Evolutionary conservation across 2,329 filamentous ascomycete species (phyloP).

Genomic region (Hysterium pulicare): DNA sequence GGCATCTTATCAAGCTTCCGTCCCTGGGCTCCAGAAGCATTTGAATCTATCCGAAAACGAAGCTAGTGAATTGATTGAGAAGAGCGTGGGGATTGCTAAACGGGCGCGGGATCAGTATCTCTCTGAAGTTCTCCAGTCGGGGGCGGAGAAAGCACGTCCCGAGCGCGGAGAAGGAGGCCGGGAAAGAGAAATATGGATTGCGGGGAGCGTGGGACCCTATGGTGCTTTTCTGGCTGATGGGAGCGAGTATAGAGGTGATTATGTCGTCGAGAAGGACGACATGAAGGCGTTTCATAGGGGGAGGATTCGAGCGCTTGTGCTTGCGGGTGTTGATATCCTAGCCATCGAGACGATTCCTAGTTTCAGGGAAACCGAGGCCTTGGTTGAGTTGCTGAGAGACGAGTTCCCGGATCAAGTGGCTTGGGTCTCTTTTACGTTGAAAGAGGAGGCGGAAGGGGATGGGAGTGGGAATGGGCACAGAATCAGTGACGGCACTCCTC

Average conservation of each 20-base stretch:
- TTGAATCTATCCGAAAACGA: constrained; percentile 29
- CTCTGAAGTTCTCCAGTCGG: no score
- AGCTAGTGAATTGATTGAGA: constrained; percentile 35
- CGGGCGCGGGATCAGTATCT: constrained; percentile 35
- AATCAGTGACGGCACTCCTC: constrained; percentile 44
- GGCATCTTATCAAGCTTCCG: constrained; percentile 47
- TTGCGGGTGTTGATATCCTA: constrained; percentile 42
- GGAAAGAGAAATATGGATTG: constrained; percentile 35
- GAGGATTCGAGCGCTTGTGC: constrained; percentile 40
- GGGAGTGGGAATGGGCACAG: no score
- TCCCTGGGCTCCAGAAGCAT: constrained; percentile 39
- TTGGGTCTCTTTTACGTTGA: constrained; percentile 45
- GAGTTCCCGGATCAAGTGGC: constrained; percentile 38
- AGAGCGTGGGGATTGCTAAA: constrained; percentile 41
- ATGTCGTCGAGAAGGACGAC: constrained; percentile 25
- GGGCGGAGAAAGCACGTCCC: no score
- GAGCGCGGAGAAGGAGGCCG: background rate
- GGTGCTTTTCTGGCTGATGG: constrained; percentile 48
- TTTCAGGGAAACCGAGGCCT: constrained; percentile 36
- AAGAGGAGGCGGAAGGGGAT: no score
- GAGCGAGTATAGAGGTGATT: constrained; percentile 46
- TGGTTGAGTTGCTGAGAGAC: constrained; percentile 36
- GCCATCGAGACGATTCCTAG: constrained; percentile 47
- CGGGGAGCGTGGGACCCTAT: constrained; percentile 48
- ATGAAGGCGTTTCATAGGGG: constrained; percentile 44